phyloP scores from a whole-genome alignment of 2,329 filamentous ascomycete species.

The Colletotrichum musicola region DNA sequence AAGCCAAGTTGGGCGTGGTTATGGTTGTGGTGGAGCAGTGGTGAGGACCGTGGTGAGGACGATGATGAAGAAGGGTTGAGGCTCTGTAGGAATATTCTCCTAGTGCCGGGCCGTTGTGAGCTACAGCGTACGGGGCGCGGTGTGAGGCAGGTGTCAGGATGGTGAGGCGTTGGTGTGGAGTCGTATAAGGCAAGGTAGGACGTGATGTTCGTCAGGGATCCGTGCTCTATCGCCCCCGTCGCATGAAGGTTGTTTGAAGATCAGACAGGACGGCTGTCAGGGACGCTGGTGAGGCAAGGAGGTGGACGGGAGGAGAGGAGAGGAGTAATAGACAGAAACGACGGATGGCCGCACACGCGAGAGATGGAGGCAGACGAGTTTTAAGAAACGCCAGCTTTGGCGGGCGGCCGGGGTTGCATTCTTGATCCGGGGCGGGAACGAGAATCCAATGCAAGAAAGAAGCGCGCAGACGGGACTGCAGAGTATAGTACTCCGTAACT shows the following conservation, averaged over 20 bases:
- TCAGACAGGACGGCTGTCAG: slow-evolving; percentile 50
- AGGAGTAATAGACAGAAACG: slow-evolving; percentile 46
- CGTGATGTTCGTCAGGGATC: slow-evolving; percentile 39
- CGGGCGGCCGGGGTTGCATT: slow-evolving; percentile 9
- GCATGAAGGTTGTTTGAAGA: slow-evolving; percentile 50
- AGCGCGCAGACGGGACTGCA: slow-evolving; percentile 29
- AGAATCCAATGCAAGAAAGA: slow-evolving; percentile 32
- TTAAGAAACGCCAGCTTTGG: slow-evolving; percentile 40
- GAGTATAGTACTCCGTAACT: neutral
- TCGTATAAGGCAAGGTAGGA: slow-evolving; percentile 28
- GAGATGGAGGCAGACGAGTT: slow-evolving; percentile 47
- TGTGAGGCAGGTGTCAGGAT: slow-evolving; percentile 34
- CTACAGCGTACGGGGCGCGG: slow-evolving; percentile 18
- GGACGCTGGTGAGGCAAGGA: slow-evolving; percentile 43
- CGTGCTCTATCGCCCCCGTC: slow-evolving; percentile 43
- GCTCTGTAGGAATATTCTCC: slow-evolving; percentile 31
- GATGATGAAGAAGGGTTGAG: slow-evolving; percentile 35
- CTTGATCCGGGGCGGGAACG: slow-evolving; percentile 22
- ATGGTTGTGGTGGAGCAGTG: slow-evolving; percentile 28
- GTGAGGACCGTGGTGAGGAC: slow-evolving; percentile 6
- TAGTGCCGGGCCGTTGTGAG: slow-evolving; percentile 36
- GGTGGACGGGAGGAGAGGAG: slow-evolving; percentile 48
- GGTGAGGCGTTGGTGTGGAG: slow-evolving; percentile 38
- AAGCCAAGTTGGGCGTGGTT: slow-evolving; percentile 15
- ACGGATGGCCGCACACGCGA: slow-evolving; percentile 24